Evolutionary conservation across 345 rosid species (phyloP).

Genomic region (Eucalyptus dawsonii): DNA sequence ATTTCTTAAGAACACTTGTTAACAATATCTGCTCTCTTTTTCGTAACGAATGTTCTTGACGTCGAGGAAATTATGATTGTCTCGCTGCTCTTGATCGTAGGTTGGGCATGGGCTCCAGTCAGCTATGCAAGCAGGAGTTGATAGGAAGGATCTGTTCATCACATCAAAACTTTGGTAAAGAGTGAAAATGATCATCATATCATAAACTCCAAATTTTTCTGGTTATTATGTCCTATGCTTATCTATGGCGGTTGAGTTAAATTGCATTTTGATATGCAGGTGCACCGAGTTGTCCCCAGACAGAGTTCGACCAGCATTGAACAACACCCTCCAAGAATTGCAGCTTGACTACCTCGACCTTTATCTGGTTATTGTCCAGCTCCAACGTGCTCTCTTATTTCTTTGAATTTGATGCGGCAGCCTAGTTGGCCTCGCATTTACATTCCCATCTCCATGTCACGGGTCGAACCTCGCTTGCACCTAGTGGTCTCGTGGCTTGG

Average conservation of each 20-base stretch:
- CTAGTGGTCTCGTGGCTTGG: not conserved
- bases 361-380: slow-evolving; percentile 12
- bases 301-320: slow-evolving; percentile 33
- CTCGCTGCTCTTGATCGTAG: not conserved
- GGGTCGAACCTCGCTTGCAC: not conserved
- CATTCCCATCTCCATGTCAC: not conserved
- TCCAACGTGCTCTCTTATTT: not conserved
- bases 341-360: slow-evolving; percentile 48
- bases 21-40: not conserved
- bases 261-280: slow-evolving; percentile 2
- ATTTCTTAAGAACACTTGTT: not conserved
- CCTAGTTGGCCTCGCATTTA: not conserved
- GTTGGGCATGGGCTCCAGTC: slow-evolving; percentile 26
- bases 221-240: not conserved
- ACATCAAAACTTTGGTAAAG: slow-evolving; percentile 46
- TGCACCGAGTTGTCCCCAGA: slow-evolving; percentile 2
- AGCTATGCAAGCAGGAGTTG: slow-evolving; percentile 35
- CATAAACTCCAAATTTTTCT: not conserved
- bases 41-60: not conserved
- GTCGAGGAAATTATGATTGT: not conserved
- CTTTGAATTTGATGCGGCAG: no score
- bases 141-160: slow-evolving; percentile 39
- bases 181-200: not conserved
- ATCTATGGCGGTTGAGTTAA: not conserved
- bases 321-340: slow-evolving; percentile 38